A percentile compares a stretch with the other conserved stretches of the same genome.
phyloP scores from a whole-genome alignment of 73 alveolate species.

The Uronychia setigera region DNA sequence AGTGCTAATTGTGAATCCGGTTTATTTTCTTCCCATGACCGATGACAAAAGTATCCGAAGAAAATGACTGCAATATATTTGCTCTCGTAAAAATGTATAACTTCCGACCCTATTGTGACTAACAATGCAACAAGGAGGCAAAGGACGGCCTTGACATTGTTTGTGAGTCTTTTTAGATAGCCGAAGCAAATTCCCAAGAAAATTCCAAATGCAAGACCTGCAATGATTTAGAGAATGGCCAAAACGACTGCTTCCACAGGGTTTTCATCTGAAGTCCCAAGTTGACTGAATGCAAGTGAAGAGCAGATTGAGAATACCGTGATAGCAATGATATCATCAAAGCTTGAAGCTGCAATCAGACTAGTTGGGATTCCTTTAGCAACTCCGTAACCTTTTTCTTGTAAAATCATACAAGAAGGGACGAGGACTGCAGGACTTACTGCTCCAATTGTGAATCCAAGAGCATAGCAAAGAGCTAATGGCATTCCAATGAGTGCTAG shows the following conservation, averaged over 20 bases:
- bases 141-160: constrained; percentile 5
- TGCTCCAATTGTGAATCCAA: constrained; percentile 45
- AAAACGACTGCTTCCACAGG: background rate
- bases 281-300: constrained; percentile 22
- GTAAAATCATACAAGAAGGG: constrained; percentile 39
- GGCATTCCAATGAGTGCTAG: constrained; percentile 37
- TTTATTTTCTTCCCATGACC: constrained; percentile 54
- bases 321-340: constrained; percentile 61
- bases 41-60: constrained; percentile 51
- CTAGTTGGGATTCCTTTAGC: constrained; percentile 52
- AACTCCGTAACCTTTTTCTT: constrained; percentile 38
- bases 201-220: constrained; percentile 44
- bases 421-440: constrained; percentile 58
- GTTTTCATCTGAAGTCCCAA: background rate
- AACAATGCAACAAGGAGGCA: constrained; percentile 3
- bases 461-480: constrained; percentile 43
- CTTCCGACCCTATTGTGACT: constrained; percentile 26
- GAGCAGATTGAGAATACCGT: constrained; percentile 25
- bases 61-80: constrained; percentile 37
- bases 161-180: background rate
- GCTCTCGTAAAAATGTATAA: constrained; percentile 20
- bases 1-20: constrained; percentile 40
- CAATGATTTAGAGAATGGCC: constrained; percentile 14
- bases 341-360: constrained; percentile 60
- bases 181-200: constrained; percentile 25